These are phyloP conservation scores for Pestalotiopsis sp. DNA, from an alignment of 2,329 filamentous ascomycete species.

Conservation along the genomic window DNA sequence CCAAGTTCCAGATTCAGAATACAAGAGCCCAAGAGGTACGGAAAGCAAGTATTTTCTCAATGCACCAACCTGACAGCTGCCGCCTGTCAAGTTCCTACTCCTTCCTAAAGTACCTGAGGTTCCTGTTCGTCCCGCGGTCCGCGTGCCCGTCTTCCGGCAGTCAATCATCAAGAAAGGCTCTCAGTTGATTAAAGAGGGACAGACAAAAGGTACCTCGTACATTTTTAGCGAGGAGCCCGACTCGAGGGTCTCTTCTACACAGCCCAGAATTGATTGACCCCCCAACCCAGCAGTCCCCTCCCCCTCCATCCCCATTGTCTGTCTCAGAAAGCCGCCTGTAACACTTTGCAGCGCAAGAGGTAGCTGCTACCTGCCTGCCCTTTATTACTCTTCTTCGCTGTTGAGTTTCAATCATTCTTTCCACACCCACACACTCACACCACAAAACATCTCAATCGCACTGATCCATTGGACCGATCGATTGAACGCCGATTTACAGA, in stretches of 20 bases:
- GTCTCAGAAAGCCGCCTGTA: constrained; percentile 45
- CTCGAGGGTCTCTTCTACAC: neutral
- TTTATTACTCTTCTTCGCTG: neutral
- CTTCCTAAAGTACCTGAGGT: neutral
- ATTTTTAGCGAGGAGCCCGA: neutral
- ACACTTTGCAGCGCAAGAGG: constrained; percentile 32
- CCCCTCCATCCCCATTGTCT: constrained; percentile 22
- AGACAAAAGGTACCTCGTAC: neutral
- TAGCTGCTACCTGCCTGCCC: constrained; percentile 24
- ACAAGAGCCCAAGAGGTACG: too few species aligned
- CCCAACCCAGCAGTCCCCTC: constrained; percentile 7
- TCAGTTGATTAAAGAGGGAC: neutral
- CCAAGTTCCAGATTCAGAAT: neutral
- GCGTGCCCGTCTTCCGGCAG: neutral
- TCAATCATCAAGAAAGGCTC: too few species aligned
- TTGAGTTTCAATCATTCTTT: neutral
- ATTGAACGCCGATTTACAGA: neutral
- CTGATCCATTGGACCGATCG: neutral
- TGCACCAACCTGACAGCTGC: neutral
- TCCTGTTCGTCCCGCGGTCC: neutral
- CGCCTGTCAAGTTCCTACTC: neutral
- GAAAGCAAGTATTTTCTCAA: too few species aligned
- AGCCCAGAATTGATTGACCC: neutral
- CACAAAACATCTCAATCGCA: neutral
- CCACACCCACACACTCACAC: neutral